Evolutionary conservation across 257 asterid genomes (phyloP).

Genomic region (Nicotiana paniculata): DNA sequence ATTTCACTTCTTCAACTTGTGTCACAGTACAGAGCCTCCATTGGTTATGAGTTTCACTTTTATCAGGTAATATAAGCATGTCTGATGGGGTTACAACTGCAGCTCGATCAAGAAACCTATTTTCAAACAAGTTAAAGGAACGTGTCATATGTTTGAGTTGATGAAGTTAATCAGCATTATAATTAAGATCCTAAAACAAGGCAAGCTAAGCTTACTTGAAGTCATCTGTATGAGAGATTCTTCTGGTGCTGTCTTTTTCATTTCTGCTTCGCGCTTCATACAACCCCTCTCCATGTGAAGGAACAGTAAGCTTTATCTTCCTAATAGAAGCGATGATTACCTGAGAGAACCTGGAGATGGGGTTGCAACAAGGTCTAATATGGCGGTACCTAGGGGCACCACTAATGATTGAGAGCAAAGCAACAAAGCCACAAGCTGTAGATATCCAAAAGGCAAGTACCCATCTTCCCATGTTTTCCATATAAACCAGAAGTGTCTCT

Average conservation of each 20-base stretch:
- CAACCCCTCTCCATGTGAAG: constrained; percentile 46
- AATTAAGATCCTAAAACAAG: neutral
- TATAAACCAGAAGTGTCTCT: constrained; percentile 61
- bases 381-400: constrained; percentile 57
- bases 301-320: constrained; percentile 36
- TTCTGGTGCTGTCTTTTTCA: constrained; percentile 37
- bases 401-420: constrained; percentile 38
- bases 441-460: constrained; percentile 79
- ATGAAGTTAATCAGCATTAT: neutral
- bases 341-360: constrained; percentile 56
- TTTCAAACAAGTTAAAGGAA: neutral
- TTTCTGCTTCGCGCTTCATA: constrained; percentile 38
- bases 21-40: constrained; percentile 72
- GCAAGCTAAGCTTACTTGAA: constrained; percentile 43
- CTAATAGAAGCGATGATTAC: constrained; percentile 64
- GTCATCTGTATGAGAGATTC: constrained; percentile 48
- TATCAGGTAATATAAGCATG: constrained; percentile 29
- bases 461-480: constrained; percentile 65
- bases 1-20: constrained; percentile 83
- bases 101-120: constrained; percentile 71
- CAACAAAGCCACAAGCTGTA: constrained; percentile 57
- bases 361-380: constrained; percentile 55
- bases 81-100: constrained; percentile 53
- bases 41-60: constrained; percentile 48
- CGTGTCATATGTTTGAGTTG: neutral